These are phyloP conservation scores for Dactylellina sp. DNA, from an alignment of 2,329 filamentous ascomycete genomes.

Conservation along the genomic window DNA sequence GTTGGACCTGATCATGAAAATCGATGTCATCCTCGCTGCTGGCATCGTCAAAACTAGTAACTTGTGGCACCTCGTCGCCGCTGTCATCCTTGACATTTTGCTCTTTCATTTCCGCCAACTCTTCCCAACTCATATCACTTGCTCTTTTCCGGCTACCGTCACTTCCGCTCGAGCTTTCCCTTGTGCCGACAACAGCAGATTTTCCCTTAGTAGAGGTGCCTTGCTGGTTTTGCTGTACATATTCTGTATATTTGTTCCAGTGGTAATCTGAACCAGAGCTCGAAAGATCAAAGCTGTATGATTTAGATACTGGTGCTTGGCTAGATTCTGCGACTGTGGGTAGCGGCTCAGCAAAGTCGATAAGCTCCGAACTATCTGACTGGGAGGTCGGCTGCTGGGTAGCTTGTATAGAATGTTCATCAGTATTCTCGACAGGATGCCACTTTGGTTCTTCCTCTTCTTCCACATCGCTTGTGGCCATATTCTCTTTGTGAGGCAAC, in stretches of 20 bases:
- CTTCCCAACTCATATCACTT: conserved; percentile 55
- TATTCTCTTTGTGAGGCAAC: not conserved
- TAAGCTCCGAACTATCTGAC: not conserved
- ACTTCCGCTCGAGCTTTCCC: conserved; percentile 52
- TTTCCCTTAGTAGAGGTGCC: conserved; percentile 31
- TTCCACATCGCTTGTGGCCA: conserved; percentile 7
- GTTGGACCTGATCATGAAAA: conserved; percentile 52
- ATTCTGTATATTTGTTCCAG: conserved; percentile 55
- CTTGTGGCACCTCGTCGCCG: conserved; percentile 43
- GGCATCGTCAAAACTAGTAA: conserved; percentile 33
- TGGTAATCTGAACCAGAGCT: conserved; percentile 53
- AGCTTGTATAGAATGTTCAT: not conserved
- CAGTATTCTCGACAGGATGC: not conserved
- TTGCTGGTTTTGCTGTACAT: conserved; percentile 28
- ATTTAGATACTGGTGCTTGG: conserved; percentile 14
- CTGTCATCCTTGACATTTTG: conserved; percentile 40
- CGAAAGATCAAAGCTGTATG: conserved; percentile 48
- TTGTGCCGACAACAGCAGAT: conserved; percentile 19
- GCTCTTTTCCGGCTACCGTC: conserved; percentile 49
- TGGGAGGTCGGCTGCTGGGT: not conserved
- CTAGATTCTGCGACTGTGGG: not conserved
- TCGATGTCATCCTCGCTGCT: conserved; percentile 57
- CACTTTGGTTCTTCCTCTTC: conserved; percentile 5
- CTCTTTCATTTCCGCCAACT: conserved; percentile 40
- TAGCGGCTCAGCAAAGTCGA: conserved; percentile 3